Evolutionary conservation across 345 rosid species (phyloP), one percentile per base, ranked within the genome.

Genomic region (Salix dunnii): DNA sequence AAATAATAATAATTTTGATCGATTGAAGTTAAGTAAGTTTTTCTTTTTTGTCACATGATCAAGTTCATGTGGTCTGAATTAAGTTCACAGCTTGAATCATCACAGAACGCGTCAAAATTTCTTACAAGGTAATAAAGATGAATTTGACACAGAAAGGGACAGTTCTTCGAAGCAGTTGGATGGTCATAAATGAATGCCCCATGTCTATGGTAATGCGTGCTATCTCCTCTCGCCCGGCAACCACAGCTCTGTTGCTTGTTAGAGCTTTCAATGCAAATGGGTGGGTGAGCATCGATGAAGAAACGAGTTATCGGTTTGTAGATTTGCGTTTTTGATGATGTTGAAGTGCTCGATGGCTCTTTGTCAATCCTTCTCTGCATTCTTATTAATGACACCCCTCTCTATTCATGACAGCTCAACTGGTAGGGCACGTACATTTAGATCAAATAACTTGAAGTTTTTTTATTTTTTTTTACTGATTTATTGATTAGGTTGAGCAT

Each of bases 261-360:
- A 35, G 36, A 35, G 6, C 5, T 35, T 35, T 35, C 36, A 35
- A 0, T 35, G 5, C 36, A 35, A 35, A 67, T 63, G 33, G 77
- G 71, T 23, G 12, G 77, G 71, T 74, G 71, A 23, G 31, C 60
- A 16, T 70, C 71, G 48, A 49, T 43, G 21, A 74, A 65, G 63
- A 25, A 49, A 30, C 16, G 21, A 64, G 61, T 27, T 6, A 28
- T 65, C 21, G 12, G 27, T 40, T 2, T 3, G 53, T 62, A 61
- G 60, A 40, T 55, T 64, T 70, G 13, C 40, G n/a, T 3, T 20
- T 40, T 36, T 23, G 38, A n/a, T 60, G 3, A 33, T 30, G 17
- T 53, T 51, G 4, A 71, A 51, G 28, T 51, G 42, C 11, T 43
- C 43, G 64, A n/a, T 55, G 46, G 10, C 62, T 62, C 18, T 58